Percentiles rank a stretch among this genome's conserved stretches.
phyloP scores from a whole-genome alignment of 306 rosid genomes.

The Pterocarpus santalinus region DNA sequence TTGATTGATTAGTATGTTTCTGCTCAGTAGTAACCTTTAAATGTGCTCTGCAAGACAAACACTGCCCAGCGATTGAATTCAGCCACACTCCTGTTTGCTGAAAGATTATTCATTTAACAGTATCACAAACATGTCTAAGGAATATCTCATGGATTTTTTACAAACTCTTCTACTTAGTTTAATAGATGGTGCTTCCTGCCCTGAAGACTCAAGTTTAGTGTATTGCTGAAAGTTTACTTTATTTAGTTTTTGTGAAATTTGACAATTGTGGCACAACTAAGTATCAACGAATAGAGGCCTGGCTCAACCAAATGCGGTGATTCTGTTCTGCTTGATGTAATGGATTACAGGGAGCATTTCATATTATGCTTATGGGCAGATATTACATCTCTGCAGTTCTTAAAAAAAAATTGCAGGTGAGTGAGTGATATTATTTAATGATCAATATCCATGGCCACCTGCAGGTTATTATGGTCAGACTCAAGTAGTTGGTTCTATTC shows the following conservation, averaged over 20 bases:
- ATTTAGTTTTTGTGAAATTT: not conserved
- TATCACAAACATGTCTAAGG: too few relatives aligned
- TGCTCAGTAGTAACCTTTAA: not conserved
- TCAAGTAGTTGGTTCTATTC: constrained; percentile 41
- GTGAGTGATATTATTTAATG: constrained; percentile 24
- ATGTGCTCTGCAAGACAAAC: not conserved
- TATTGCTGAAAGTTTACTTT: not conserved
- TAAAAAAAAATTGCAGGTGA: constrained; percentile 8
- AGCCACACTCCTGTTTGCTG: too few relatives aligned
- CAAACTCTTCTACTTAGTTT: too few relatives aligned
- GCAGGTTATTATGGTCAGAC: constrained; percentile 43
- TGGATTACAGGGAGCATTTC: constrained; percentile 11
- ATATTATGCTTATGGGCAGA: constrained; percentile 12
- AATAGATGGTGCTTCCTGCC: constrained; percentile 17
- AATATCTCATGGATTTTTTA: too few relatives aligned
- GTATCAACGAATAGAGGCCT: constrained; percentile 7
- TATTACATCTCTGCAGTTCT: not conserved
- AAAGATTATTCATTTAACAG: too few relatives aligned
- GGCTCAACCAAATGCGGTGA: constrained; percentile 6
- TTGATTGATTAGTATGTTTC: not conserved
- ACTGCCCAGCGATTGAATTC: too few relatives aligned
- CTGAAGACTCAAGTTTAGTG: not conserved
- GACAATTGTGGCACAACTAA: not conserved
- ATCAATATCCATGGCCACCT: constrained; percentile 30
- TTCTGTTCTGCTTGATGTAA: not conserved